A percentile compares a stretch with the other conserved stretches of the same genome.
Conservation (phyloP, 2,329 filamentous ascomycete genomes). For the Didymosphaeria variabile region DNA sequence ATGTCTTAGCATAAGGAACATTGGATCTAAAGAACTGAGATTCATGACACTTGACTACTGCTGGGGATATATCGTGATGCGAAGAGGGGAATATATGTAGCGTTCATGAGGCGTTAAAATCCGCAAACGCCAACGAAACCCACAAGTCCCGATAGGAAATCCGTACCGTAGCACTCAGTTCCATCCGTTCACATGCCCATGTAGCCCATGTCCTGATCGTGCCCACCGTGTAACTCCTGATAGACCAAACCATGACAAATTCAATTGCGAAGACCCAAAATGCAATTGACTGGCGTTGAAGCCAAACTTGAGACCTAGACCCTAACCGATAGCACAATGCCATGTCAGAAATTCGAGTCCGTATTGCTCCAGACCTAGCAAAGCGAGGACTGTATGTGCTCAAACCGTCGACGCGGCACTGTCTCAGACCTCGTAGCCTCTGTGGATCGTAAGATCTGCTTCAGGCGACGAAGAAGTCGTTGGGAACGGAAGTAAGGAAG, state of each 20-base stretch:
- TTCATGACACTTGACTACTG: not conserved
- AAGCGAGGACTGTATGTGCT: not conserved
- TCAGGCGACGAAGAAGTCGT: conserved; percentile 12
- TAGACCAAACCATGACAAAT: not conserved
- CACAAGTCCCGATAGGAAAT: not conserved
- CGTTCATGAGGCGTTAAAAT: conserved; percentile 9
- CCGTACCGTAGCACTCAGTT: not conserved
- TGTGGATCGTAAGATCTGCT: not conserved
- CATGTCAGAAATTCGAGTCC: not conserved
- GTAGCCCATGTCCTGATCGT: not conserved
- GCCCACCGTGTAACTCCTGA: not conserved
- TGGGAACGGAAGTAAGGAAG: conserved; percentile 12
- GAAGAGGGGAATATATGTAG: conserved; percentile 7
- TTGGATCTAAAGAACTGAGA: not conserved
- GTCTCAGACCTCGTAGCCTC: not conserved
- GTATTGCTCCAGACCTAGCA: not conserved
- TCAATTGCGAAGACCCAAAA: not conserved
- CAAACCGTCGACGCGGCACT: not conserved
- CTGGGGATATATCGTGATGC: conserved; percentile 1
- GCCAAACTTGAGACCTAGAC: not conserved
- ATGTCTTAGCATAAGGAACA: no score
- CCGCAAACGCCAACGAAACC: conserved; percentile 13
- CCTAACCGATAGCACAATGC: not conserved
- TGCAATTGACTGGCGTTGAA: not conserved
- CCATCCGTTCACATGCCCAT: not conserved